phyloP scores from a whole-genome alignment of 306 rosid genomes.

The Mimosa bimucronata region DNA sequence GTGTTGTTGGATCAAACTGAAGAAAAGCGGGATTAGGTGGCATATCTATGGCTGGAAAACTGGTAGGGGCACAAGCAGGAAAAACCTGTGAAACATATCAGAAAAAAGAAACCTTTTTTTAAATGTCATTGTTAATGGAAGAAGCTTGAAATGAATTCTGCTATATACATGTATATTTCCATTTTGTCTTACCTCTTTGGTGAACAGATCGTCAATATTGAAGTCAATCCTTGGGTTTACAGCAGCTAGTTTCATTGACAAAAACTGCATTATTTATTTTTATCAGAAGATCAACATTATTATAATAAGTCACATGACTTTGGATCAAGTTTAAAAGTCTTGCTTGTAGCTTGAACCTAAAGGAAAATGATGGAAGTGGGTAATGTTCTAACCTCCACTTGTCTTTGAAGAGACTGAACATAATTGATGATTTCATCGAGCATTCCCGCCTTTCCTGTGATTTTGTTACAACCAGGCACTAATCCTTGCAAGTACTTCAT shows the following conservation, averaged over 20 bases:
- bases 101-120: conserved; percentile 19
- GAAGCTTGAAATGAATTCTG: background rate
- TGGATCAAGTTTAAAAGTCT: background rate
- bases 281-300: background rate
- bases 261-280: conserved; percentile 59
- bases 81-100: conserved; percentile 53
- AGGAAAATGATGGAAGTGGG: conserved; percentile 12
- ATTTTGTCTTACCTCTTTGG: conserved; percentile 72
- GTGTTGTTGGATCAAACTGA: conserved; percentile 62
- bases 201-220: conserved; percentile 79
- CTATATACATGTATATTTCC: background rate
- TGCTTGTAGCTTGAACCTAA: background rate
- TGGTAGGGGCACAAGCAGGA: conserved; percentile 52
- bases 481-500: conserved; percentile 17
- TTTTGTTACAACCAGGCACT: conserved; percentile 22
- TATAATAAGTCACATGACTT: background rate
- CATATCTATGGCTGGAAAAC: conserved; percentile 57
- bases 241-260: conserved; percentile 96
- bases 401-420: conserved; percentile 88
- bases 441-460: conserved; percentile 23
- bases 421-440: conserved; percentile 47
- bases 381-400: conserved; percentile 78
- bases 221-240: conserved; percentile 86
- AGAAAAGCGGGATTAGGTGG: conserved; percentile 55
- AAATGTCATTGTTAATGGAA: background rate